Percentiles rank a stretch among this genome's conserved stretches.
These are phyloP conservation scores for Nannizziopsis barbatae DNA, from an alignment of 2,329 filamentous ascomycete genomes.

Conservation along the genomic window DNA sequence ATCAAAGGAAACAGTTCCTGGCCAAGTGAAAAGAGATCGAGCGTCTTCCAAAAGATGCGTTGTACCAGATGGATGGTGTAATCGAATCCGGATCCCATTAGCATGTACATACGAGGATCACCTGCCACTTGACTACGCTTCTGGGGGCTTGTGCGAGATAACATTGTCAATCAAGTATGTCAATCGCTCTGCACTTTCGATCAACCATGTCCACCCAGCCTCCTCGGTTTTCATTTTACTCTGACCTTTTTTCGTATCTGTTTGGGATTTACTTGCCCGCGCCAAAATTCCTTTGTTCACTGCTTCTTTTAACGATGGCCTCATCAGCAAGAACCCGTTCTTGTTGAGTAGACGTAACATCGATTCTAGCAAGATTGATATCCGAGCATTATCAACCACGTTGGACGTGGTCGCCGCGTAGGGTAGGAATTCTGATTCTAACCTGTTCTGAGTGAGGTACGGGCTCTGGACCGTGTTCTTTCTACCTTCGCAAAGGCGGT, in stretches of 20 bases:
- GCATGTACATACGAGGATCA: too few relatives aligned
- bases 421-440: slow-evolving; percentile 53
- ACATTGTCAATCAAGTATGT: slow-evolving; percentile 26
- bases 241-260: slow-evolving; percentile 37
- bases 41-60: too few relatives aligned
- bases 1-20: too few relatives aligned
- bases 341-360: slow-evolving; percentile 46
- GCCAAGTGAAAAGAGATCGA: too few relatives aligned
- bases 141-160: slow-evolving; percentile 15
- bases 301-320: slow-evolving; percentile 32
- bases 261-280: slow-evolving; percentile 38
- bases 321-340: slow-evolving; percentile 26
- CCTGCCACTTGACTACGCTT: slow-evolving; percentile 28
- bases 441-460: slow-evolving; percentile 39
- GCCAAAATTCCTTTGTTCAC: slow-evolving; percentile 44
- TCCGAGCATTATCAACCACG: slow-evolving; percentile 58
- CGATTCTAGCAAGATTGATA: slow-evolving; percentile 57
- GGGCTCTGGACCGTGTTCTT: slow-evolving; percentile 31
- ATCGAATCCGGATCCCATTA: too few relatives aligned
- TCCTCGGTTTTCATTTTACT: slow-evolving; percentile 26
- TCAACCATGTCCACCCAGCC: slow-evolving; percentile 29
- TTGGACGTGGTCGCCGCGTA: slow-evolving; percentile 52
- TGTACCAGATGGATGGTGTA: too few relatives aligned
- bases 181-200: slow-evolving; percentile 35
- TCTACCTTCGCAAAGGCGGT: slow-evolving; percentile 37